phyloP scores from a whole-genome alignment of 805 yeast genomes.

The Kazachstania bromeliacearum region DNA sequence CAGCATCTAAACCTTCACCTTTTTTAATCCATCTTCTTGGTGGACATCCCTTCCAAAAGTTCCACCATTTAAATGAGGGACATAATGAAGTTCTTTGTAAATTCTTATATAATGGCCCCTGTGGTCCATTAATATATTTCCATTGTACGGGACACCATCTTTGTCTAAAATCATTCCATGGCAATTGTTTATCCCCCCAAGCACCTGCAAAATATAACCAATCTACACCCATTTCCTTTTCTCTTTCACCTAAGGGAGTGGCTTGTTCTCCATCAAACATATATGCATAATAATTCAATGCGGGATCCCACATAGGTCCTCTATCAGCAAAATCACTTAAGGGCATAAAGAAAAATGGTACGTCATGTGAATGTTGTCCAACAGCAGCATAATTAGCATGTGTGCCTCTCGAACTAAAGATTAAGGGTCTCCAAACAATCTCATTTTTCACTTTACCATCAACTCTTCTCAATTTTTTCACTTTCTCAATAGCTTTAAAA shows the following conservation, averaged over 20 bases:
- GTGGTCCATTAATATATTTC: conserved; percentile 87
- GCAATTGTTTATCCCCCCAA: conserved; percentile 82
- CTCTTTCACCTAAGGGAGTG: conserved; percentile 29
- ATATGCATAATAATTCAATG: conserved; percentile 71
- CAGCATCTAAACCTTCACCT: conserved; percentile 70
- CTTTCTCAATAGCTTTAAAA: conserved; percentile 58
- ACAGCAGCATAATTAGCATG: conserved; percentile 96
- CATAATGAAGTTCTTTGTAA: conserved; percentile 63
- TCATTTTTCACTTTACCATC: conserved; percentile 75
- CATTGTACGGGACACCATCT: conserved; percentile 81
- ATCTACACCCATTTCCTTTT: conserved; percentile 35
- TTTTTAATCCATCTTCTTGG: conserved; percentile 62
- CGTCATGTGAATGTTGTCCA: conserved; percentile 92
- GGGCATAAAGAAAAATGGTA: conserved; percentile 71
- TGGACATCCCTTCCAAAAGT: conserved; percentile 73
- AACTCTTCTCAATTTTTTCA: conserved; percentile 60
- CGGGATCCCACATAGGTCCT: conserved; percentile 93
- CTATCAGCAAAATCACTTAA: conserved; percentile 89
- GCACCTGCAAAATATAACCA: conserved; percentile 79
- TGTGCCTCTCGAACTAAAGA: conserved; percentile 90
- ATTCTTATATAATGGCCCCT: conserved; percentile 79
- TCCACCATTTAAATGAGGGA: conserved; percentile 89
- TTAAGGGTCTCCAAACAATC: conserved; percentile 48
- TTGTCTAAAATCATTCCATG: conserved; percentile 67
- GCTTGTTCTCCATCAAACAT: conserved; percentile 48